Conservation (phyloP, 768 basidiomycete genomes). For the Termitomyces eurrhizus region DNA sequence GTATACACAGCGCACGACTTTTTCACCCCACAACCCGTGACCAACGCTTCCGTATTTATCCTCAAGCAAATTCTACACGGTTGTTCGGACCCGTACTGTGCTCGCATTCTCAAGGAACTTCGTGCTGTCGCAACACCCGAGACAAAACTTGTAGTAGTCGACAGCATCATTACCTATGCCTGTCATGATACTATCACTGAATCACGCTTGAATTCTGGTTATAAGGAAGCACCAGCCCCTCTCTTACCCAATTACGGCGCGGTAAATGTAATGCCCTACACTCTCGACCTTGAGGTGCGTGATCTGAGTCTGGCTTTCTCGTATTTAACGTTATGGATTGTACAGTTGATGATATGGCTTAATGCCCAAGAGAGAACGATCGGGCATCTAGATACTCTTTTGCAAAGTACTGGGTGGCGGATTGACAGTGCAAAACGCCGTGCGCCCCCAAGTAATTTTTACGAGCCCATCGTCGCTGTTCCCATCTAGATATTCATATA, state of each 20-base stretch:
- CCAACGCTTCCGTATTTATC: slow-evolving; percentile 32
- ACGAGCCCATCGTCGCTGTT: slow-evolving; percentile 10
- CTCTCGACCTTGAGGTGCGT: slow-evolving; percentile 3
- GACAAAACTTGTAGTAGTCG: slow-evolving; percentile 35
- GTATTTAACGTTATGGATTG: not conserved
- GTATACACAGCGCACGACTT: slow-evolving; percentile 30
- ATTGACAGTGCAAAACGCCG: slow-evolving; percentile 1
- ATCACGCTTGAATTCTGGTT: not conserved
- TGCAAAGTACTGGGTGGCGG: slow-evolving; percentile 10
- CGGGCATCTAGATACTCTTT: slow-evolving; percentile 3
- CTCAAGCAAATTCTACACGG: slow-evolving; percentile 34
- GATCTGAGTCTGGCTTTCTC: not conserved
- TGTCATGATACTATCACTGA: slow-evolving; percentile 11
- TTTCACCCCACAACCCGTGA: slow-evolving; percentile 31
- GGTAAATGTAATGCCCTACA: slow-evolving; percentile 3
- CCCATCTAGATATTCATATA: not conserved
- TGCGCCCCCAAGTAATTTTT: slow-evolving; percentile 8
- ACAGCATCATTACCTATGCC: slow-evolving; percentile 28
- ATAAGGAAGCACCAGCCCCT: slow-evolving; percentile 6
- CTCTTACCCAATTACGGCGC: slow-evolving; percentile 10
- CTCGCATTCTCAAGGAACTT: slow-evolving; percentile 29
- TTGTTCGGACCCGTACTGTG: slow-evolving; percentile 30
- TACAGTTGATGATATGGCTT: slow-evolving; percentile 13
- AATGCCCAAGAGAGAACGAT: slow-evolving; percentile 12
- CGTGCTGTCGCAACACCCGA: slow-evolving; percentile 26